These are phyloP conservation scores for Amphibolis antarctica DNA, from an alignment of 106 monocot species.

Conservation along the genomic window DNA sequence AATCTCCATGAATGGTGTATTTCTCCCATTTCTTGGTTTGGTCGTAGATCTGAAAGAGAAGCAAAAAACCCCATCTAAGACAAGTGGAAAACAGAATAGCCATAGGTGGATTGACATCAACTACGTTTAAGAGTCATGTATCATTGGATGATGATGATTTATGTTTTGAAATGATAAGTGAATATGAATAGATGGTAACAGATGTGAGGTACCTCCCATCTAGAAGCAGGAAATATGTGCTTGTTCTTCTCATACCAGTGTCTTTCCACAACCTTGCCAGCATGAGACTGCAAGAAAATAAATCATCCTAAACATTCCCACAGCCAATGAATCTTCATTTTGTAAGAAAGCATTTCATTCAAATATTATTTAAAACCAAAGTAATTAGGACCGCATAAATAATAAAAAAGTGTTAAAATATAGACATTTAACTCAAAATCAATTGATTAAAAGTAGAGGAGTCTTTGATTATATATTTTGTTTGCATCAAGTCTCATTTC, in stretches of 20 bases:
- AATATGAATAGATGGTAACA: neutral
- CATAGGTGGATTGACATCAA: neutral
- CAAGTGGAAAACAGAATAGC: neutral
- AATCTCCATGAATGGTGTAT: slow-evolving; percentile 94
- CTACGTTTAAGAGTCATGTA: neutral
- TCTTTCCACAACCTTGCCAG: slow-evolving; percentile 97
- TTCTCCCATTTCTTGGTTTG: slow-evolving; percentile 96
- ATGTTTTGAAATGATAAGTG: neutral
- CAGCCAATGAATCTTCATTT: too few relatives aligned
- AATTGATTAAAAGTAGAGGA: too few relatives aligned
- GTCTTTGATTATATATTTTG: too few relatives aligned
- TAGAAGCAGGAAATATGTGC: slow-evolving; percentile 97
- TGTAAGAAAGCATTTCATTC: too few relatives aligned
- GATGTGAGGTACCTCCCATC: slow-evolving; percentile 76
- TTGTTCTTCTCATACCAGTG: slow-evolving; percentile 99
- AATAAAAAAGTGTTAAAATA: too few relatives aligned
- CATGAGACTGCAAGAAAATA: slow-evolving; percentile 74
- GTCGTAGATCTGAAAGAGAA: slow-evolving; percentile 78
- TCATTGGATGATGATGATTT: neutral
- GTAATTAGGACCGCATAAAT: too few relatives aligned
- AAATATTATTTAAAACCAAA: too few relatives aligned
- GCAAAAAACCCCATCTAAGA: neutral
- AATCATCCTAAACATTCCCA: too few relatives aligned
- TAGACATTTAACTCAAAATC: too few relatives aligned
- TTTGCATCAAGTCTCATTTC: too few relatives aligned